A percentile compares a stretch with the other conserved stretches of the same genome.
These are phyloP conservation scores for Aspergillus piperis DNA, from an alignment of 2,329 filamentous ascomycete genomes.

Conservation along the genomic window DNA sequence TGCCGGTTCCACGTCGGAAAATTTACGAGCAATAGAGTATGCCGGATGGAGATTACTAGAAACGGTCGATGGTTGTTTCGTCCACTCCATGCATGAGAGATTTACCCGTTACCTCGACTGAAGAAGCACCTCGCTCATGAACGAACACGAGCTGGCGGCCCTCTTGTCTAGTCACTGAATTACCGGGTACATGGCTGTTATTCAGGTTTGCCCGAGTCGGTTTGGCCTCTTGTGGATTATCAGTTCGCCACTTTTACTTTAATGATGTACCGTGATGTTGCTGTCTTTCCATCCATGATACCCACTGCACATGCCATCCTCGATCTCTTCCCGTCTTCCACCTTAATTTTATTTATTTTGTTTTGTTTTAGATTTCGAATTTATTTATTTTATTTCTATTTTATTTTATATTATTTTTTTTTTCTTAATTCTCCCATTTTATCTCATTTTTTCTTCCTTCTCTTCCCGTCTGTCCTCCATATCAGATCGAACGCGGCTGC, in stretches of 20 bases:
- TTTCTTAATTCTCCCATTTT: slow-evolving; percentile 1
- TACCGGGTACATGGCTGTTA: slow-evolving; percentile 11
- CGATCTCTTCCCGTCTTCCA: slow-evolving; percentile 11
- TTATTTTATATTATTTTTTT: not conserved
- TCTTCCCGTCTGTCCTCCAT: slow-evolving; percentile 2
- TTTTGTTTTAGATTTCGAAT: slow-evolving; percentile 7
- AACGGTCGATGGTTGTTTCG: slow-evolving; percentile 7
- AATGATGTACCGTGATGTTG: slow-evolving; percentile 6
- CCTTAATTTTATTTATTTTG: slow-evolving; percentile 7
- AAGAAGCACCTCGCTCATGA: slow-evolving; percentile 11
- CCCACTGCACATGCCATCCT: not conserved
- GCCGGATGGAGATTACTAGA: slow-evolving; percentile 5
- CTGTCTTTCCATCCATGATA: slow-evolving; percentile 6
- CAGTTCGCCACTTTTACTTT: slow-evolving; percentile 17
- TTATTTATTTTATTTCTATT: not conserved
- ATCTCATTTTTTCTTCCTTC: slow-evolving; percentile 5
- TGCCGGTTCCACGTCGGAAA: slow-evolving; percentile 29
- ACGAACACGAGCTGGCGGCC: not conserved
- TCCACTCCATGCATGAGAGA: not conserved
- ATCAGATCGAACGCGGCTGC: not conserved
- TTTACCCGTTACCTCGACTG: slow-evolving; percentile 3
- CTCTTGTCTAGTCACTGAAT: slow-evolving; percentile 3
- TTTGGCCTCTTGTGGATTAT: slow-evolving; percentile 13
- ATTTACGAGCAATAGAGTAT: slow-evolving; percentile 22
- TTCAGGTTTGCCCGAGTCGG: slow-evolving; percentile 8